These are phyloP conservation scores for Trypanosoma melophagium DNA, from an alignment of 208 protist genomes.

Conservation along the genomic window DNA sequence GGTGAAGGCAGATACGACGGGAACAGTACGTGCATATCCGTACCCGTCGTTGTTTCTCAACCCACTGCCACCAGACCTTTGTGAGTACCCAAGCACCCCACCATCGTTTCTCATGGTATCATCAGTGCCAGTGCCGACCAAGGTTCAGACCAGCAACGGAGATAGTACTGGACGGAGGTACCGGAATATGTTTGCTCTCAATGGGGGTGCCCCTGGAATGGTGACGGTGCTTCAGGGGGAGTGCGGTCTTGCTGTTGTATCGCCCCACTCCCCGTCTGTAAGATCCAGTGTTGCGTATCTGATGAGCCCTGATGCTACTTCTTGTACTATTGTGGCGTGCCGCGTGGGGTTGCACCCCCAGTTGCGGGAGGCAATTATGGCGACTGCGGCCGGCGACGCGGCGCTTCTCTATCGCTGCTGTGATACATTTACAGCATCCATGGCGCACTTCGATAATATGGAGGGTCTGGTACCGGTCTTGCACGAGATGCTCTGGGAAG, in stretches of 20 bases:
- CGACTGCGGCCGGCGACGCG: neutral
- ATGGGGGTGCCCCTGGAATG: slow-evolving; percentile 13
- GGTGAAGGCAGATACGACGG: neutral
- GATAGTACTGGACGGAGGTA: neutral
- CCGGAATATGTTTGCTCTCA: slow-evolving; percentile 14
- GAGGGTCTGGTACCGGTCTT: slow-evolving; percentile 23
- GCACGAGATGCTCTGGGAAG: slow-evolving; percentile 41
- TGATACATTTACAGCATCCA: slow-evolving; percentile 32
- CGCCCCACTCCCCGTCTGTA: neutral
- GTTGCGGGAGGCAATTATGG: slow-evolving; percentile 3
- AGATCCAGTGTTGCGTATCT: slow-evolving; percentile 26
- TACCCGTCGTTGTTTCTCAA: slow-evolving; percentile 62
- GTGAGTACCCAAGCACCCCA: slow-evolving; percentile 14
- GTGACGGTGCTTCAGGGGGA: slow-evolving; percentile 43
- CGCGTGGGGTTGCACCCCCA: slow-evolving; percentile 39
- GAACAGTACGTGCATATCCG: slow-evolving; percentile 32
- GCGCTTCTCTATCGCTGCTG: slow-evolving; percentile 7
- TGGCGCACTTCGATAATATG: slow-evolving; percentile 47
- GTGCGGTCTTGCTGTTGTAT: slow-evolving; percentile 33
- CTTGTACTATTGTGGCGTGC: slow-evolving; percentile 58
- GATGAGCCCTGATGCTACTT: slow-evolving; percentile 56
- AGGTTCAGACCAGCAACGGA: neutral
- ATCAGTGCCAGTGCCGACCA: slow-evolving; percentile 5
- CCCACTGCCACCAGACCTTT: slow-evolving; percentile 14
- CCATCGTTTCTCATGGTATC: slow-evolving; percentile 21